Base-by-base conservation (phyloP, 139 green algal genomes). In the Trebouxia sp. region DNA sequence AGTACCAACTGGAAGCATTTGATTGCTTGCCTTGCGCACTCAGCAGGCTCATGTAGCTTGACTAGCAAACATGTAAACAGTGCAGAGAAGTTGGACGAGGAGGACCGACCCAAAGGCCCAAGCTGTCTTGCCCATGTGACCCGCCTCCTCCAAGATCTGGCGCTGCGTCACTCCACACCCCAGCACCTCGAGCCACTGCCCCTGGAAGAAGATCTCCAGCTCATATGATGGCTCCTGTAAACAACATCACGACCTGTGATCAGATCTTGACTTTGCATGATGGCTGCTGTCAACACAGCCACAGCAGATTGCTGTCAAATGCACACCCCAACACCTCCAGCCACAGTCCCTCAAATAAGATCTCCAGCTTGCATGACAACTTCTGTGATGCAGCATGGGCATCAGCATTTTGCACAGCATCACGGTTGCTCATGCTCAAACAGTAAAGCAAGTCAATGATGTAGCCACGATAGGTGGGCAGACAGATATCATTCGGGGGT, bases 191-290 rank as follows among this genome's bases (percentile, higher is more conserved):
- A 99, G 86, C 96, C 96, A 99, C 85, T 99, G 89, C 32, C 92
- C 96, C 24, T 98, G 96, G 92, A 98, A 99, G 86, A 97, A 98
- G 62, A 99, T 98, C 83, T 99, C 97, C 42, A 99, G 93, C 88
- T 99, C 97, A 51, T 94, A 97, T 0, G 92, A 97, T 3, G 97
- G 97, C 11, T 99, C 89, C 67, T 77, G 22, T 28, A 37, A 26
- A 24, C 15, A 24, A 65, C 11, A 65, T n/a, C n/a, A n/a, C n/a
- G n/a, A n/a, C n/a, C n/a, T n/a, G n/a, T n/a, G n/a, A n/a, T n/a
- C n/a, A n/a, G n/a, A n/a, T n/a, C n/a, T n/a, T n/a, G n/a, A n/a
- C n/a, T n/a, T n/a, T n/a, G 55, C 55, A 37, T 65, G 22, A 32
- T 28, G 50, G 50, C 50, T 62, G 50, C 14, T 65, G 51, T n/a